Conservation (phyloP, 257 asterid genomes). For the Fraxinus anomala region DNA sequence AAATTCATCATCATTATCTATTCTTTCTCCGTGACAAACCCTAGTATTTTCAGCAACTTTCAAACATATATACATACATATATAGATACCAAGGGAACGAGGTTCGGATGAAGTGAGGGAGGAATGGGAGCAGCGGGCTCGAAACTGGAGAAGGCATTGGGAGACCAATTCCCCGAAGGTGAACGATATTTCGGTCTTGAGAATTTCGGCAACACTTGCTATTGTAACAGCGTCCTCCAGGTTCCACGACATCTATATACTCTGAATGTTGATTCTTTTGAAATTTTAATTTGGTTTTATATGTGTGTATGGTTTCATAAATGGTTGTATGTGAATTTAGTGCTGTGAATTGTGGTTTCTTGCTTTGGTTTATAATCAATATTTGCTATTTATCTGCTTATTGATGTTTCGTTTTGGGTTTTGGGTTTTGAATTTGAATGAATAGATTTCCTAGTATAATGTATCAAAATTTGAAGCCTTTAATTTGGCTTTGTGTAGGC, state of each 20-base stretch:
- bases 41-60: neutral
- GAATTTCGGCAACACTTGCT: conserved; percentile 67
- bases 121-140: conserved; percentile 69
- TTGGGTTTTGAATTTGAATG: conserved; percentile 19
- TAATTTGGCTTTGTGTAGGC: conserved; percentile 19
- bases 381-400: conserved; percentile 11
- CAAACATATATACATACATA: neutral
- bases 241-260: conserved; percentile 31
- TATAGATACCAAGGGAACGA: neutral
- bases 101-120: conserved; percentile 45
- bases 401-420: neutral
- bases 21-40: neutral
- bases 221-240: conserved; percentile 70
- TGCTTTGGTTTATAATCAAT: neutral
- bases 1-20: neutral
- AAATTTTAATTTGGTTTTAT: conserved; percentile 2
- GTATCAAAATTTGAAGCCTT: conserved; percentile 12
- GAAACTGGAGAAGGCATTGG: conserved; percentile 62
- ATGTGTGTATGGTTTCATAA: neutral
- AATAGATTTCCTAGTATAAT: conserved; percentile 18
- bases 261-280: conserved; percentile 5
- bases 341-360: neutral
- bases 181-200: conserved; percentile 64
- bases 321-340: conserved; percentile 2
- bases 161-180: conserved; percentile 69